Base-by-base conservation (phyloP, 2,329 filamentous ascomycete species). In the Colletotrichum salicis region DNA sequence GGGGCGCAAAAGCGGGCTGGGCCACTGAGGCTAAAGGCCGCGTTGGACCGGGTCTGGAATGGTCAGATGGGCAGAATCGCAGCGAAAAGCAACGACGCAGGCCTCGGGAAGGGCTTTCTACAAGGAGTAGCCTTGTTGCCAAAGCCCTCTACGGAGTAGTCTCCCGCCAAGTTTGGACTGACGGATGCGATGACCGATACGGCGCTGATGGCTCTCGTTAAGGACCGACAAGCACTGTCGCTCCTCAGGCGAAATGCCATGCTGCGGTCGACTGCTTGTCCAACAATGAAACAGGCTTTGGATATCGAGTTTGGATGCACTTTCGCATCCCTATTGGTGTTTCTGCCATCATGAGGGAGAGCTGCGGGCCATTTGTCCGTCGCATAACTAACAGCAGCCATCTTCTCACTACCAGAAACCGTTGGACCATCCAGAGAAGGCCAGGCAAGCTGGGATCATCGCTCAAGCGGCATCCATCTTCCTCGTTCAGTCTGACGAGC, bases 101-200 rank as follows among this genome's bases (percentile, higher is more conserved):
- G 31, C 70, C 19, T 55, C 37, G 65, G 54, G 29, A 55, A 35
- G 41, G 22, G 58, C 54, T 29, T 22, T 60, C 13, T 63, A 60
- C 70, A 71, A 51, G 70, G 70, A 71, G 48, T 64, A 71, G 70
- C 70, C 70, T 70, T 69, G 70, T 64, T 69, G 59, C 54, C 11
- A 37, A 15, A 56, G 35, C 64, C 59, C 59, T 37, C 69, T 29
- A 29, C 27, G 27, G 27, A 3, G 27, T 29, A 31, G 19, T 35
- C 54, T n/a, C 35, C 52, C 45, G 31, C 45, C 57, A 35, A 29
- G 15, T 48, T 68, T 54, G 54, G 54, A 60, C 54, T 29, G 27
- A 51, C 45, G 33, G 31, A 41, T 41, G 35, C 37, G 3, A 52
- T 56, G 37, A n/a, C n/a, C 64, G 64, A 64, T 71, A 71, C 24